Evolutionary conservation across 2,329 filamentous ascomycete species (phyloP).

Genomic region (Penicillium capsulatum): DNA sequence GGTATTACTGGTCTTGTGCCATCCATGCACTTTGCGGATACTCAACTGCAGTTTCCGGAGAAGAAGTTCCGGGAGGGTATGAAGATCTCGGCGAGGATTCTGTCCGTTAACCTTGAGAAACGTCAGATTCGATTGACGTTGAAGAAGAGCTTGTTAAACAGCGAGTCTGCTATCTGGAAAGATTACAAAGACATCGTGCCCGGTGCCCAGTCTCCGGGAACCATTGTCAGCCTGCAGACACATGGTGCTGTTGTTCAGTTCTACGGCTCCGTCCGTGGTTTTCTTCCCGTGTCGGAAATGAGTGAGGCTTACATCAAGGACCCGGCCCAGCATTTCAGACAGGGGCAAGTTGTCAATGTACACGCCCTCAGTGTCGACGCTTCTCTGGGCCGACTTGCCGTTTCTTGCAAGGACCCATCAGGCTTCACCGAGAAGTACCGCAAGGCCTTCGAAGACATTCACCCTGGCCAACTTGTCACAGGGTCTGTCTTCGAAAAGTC

Average conservation of each 20-base stretch:
- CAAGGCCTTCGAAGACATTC: constrained; percentile 65
- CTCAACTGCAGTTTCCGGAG: constrained; percentile 83
- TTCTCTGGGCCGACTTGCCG: constrained; percentile 66
- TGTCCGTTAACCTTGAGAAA: constrained; percentile 72
- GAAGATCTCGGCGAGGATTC: constrained; percentile 76
- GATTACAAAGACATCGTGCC: constrained; percentile 69
- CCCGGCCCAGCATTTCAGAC: constrained; percentile 80
- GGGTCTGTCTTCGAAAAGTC: constrained; percentile 80
- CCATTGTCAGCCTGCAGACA: constrained; percentile 73
- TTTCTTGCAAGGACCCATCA: constrained; percentile 88
- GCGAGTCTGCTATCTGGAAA: constrained; percentile 73
- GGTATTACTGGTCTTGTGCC: constrained; percentile 85
- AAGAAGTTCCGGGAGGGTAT: constrained; percentile 90
- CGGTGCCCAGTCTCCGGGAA: constrained; percentile 77
- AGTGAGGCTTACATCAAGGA: constrained; percentile 93
- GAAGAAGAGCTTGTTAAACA: constrained; percentile 93
- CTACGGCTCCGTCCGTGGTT: constrained; percentile 77
- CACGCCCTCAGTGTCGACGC: constrained; percentile 78
- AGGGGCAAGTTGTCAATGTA: constrained; percentile 87
- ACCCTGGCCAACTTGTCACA: constrained; percentile 68
- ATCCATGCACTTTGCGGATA: constrained; percentile 82
- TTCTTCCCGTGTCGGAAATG: constrained; percentile 93
- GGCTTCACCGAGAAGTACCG: constrained; percentile 74
- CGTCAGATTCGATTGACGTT: constrained; percentile 80
- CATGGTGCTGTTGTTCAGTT: constrained; percentile 89